These are phyloP conservation scores for Lodderomyces metapsilosis DNA, from an alignment of 1,139 yeast species.

Conservation along the genomic window DNA sequence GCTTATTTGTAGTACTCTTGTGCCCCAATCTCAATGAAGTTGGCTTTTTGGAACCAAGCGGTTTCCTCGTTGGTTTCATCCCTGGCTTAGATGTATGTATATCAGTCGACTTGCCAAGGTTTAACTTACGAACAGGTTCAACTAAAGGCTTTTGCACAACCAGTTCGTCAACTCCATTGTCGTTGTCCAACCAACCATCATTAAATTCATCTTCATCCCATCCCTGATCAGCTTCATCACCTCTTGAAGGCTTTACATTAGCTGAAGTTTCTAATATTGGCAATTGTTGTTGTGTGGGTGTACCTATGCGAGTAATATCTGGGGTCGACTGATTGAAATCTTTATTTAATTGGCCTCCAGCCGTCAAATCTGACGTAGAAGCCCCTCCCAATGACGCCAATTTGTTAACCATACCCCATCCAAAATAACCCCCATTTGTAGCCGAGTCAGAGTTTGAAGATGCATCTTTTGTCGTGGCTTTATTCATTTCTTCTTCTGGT, in stretches of 20 bases:
- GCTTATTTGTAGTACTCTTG: constrained; percentile 15
- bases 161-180: constrained; percentile 1
- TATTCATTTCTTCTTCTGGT: constrained; percentile 3
- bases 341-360: constrained; percentile 28
- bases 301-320: constrained; percentile 30
- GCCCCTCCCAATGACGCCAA: constrained; percentile 24
- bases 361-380: background rate
- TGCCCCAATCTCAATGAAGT: constrained; percentile 27
- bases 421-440: constrained; percentile 7
- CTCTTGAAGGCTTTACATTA: constrained; percentile 42
- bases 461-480: background rate
- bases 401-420: constrained; percentile 40
- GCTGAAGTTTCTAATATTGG: constrained; percentile 20
- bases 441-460: background rate
- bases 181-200: constrained; percentile 16
- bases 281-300: constrained; percentile 22
- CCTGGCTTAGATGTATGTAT: constrained; percentile 10
- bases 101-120: constrained; percentile 13
- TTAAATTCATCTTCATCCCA: constrained; percentile 18
- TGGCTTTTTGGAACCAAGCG: constrained; percentile 9
- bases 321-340: constrained; percentile 44
- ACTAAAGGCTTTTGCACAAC: constrained; percentile 9
- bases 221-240: constrained; percentile 16
- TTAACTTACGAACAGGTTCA: constrained; percentile 11
- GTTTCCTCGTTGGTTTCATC: constrained; percentile 5